These are phyloP conservation scores for Amanita pseudoporphyria DNA, from an alignment of 768 basidiomycete species.

Conservation along the genomic window DNA sequence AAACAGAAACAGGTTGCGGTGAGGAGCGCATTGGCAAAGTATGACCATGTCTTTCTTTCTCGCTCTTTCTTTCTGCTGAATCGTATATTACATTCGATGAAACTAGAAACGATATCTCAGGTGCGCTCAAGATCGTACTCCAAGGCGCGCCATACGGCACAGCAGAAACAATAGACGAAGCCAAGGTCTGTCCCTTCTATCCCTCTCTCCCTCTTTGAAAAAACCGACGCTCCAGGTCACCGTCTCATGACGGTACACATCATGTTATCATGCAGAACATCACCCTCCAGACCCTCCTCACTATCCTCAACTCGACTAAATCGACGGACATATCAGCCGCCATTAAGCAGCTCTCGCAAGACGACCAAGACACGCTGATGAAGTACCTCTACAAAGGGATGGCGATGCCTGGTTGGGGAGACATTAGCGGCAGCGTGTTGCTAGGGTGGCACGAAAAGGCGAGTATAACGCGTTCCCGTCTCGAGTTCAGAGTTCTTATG, in stretches of 20 bases:
- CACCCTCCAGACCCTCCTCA: slow-evolving; percentile 70
- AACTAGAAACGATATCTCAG: slow-evolving; percentile 63
- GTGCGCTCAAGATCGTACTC: slow-evolving; percentile 62
- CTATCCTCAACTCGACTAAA: slow-evolving; percentile 92
- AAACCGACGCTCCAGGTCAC: no score
- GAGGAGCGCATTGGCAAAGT: slow-evolving; percentile 68
- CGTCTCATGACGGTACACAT: no score
- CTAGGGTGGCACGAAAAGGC: slow-evolving; percentile 98
- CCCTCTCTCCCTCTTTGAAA: neutral
- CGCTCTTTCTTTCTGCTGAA: neutral
- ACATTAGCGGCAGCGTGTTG: slow-evolving; percentile 48
- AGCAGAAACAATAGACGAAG: slow-evolving; percentile 61
- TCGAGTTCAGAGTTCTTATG: neutral
- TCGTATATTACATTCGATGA: neutral
- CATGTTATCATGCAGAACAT: slow-evolving; percentile 40
- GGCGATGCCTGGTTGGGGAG: slow-evolving; percentile 56
- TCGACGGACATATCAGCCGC: slow-evolving; percentile 74
- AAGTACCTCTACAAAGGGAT: slow-evolving; percentile 98
- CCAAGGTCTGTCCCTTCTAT: slow-evolving; percentile 55
- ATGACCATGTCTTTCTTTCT: slow-evolving; percentile 17
- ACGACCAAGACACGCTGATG: slow-evolving; percentile 87
- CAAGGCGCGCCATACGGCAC: slow-evolving; percentile 85
- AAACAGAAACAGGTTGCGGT: slow-evolving; percentile 68
- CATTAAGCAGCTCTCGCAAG: slow-evolving; percentile 62
- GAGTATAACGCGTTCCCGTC: slow-evolving; percentile 14